Evolutionary conservation across 176 grass and related monocot species (phyloP), one percentile per base, ranked within the genome.

Genomic region (Carex parvula): DNA sequence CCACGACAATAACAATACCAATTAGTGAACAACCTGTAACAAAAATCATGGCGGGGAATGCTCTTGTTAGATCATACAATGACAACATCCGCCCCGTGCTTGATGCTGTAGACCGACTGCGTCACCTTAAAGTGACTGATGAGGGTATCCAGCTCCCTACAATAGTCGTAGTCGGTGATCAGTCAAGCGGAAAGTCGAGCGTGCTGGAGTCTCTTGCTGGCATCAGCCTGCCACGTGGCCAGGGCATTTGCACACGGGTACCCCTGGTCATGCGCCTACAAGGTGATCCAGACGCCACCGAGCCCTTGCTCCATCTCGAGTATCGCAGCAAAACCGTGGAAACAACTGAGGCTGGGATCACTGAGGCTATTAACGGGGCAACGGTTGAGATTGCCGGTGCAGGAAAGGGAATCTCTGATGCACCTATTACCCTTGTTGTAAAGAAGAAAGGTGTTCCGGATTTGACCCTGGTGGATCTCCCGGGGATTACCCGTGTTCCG

Each of bases 201-300:
- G 66, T 87, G 17, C 67, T 87, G 2, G 86, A 87, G 26, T 87
- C 86, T 18, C 65, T 87, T 15, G 86, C 86, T 21, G 86, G 80
- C 35, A 83, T 87, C 67, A 87, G 79, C 52, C 86, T 87, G 8
- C 86, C 86, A 2, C 64, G 66, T 1, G 79, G 86, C 1, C 86
- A 87, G 39, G 80, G 86, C 52, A 87, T 87, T 16, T 87, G 86
- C 79, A 87, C 86, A 11, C 86, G 86, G 3, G 79, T 87, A 0
- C 86, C 86, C 5, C 80, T 87, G 20, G 63, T 87, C 18, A 87
- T 87, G 86, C 79, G 64, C 2, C 79, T 87, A 3, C 67, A 87
- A 22, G 46, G 66, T 6, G 33, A 87, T 8, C 80, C 86, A 11
- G 16, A 53, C 1, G 62, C 79, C 17, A 44, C 12, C 13, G 1